A percentile compares a stretch with the other conserved stretches of the same genome.
Evolutionary conservation across 805 yeast genomes (phyloP).

Genomic region (Candida incommunis): DNA sequence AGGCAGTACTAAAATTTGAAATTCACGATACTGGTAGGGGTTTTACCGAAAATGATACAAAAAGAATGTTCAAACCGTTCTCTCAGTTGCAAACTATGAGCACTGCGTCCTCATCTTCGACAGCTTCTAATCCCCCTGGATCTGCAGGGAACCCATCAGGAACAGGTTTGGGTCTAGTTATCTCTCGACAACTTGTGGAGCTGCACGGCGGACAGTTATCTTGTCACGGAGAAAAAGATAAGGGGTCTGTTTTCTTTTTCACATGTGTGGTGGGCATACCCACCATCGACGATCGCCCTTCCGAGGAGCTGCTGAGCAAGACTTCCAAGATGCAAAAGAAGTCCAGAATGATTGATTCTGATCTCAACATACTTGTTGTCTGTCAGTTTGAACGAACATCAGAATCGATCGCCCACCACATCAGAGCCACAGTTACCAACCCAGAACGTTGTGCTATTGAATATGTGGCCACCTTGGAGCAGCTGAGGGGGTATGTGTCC

Average conservation of each 20-base stretch:
- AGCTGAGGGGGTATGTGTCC: neutral
- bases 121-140: slow-evolving; percentile 3
- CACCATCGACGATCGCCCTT: slow-evolving; percentile 13
- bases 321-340: neutral
- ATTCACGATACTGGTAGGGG: slow-evolving; percentile 24
- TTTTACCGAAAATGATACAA: slow-evolving; percentile 17
- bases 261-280: slow-evolving; percentile 17
- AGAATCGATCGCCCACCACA: slow-evolving; percentile 17
- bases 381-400: slow-evolving; percentile 16
- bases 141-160: slow-evolving; percentile 16
- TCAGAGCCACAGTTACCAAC: slow-evolving; percentile 13
- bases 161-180: slow-evolving; percentile 22
- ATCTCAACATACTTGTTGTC: slow-evolving; percentile 12
- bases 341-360: slow-evolving; percentile 1
- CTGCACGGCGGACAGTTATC: slow-evolving; percentile 20
- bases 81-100: slow-evolving; percentile 17
- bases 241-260: slow-evolving; percentile 19
- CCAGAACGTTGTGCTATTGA: slow-evolving; percentile 10
- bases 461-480: slow-evolving; percentile 5
- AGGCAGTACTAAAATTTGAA: slow-evolving; percentile 15
- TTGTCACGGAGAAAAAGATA: slow-evolving; percentile 17
- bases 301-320: slow-evolving; percentile 9
- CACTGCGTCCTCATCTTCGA: slow-evolving; percentile 1
- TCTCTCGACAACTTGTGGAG: slow-evolving; percentile 21
- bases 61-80: slow-evolving; percentile 22